A percentile compares a stretch with the other conserved stretches of the same genome.
Evolutionary conservation across 345 rosid genomes (phyloP).

Genomic region (Gossypium sturtianum): DNA sequence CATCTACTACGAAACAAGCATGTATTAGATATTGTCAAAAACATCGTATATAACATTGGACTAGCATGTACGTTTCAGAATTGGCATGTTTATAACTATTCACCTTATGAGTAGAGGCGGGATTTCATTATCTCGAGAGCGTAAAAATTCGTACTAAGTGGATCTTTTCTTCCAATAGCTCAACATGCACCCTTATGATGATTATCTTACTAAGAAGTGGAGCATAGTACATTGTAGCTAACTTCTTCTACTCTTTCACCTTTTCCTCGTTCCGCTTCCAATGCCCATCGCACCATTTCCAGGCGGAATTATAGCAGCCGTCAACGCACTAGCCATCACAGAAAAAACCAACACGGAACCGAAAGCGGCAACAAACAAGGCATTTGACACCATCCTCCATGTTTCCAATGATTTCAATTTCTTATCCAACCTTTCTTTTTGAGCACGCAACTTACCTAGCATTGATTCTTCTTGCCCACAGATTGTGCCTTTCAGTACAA

Average conservation of each 20-base stretch:
- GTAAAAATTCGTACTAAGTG: too few relatives aligned
- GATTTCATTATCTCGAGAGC: too few relatives aligned
- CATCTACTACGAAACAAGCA: not conserved
- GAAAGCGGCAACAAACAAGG: constrained; percentile 62
- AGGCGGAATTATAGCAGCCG: constrained; percentile 63
- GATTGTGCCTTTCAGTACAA: constrained; percentile 41
- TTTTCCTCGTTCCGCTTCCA: constrained; percentile 60
- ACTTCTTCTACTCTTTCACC: constrained; percentile 48
- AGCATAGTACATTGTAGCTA: constrained; percentile 45
- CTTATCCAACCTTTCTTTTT: constrained; percentile 61
- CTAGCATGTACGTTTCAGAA: not conserved
- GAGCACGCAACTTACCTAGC: constrained; percentile 44
- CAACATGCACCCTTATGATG: not conserved
- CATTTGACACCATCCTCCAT: constrained; percentile 74
- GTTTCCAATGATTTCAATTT: constrained; percentile 50
- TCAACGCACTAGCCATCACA: constrained; percentile 73
- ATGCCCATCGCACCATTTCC: constrained; percentile 76
- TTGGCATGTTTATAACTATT: constrained; percentile 16
- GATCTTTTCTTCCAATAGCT: too few relatives aligned
- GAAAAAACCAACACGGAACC: constrained; percentile 71
- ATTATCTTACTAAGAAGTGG: constrained; percentile 53
- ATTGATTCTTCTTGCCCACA: constrained; percentile 45
- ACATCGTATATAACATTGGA: too few relatives aligned
- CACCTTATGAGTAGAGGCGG: too few relatives aligned
- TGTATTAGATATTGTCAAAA: not conserved